phyloP scores from a whole-genome alignment of 805 yeast genomes.

The Wickerhamiella vanderwaltii region DNA sequence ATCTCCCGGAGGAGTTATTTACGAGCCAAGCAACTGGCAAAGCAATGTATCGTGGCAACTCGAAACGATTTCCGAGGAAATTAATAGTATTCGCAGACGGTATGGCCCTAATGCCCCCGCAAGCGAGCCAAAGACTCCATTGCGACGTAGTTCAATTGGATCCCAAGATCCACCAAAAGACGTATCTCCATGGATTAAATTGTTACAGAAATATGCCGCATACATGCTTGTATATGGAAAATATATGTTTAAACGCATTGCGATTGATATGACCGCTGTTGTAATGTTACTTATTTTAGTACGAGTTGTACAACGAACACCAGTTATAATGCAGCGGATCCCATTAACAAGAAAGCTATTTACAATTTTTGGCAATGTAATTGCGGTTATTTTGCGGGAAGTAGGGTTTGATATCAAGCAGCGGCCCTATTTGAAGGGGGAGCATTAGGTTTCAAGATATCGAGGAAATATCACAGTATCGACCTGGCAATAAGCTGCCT shows the following conservation, averaged over 20 bases:
- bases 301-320: conserved; percentile 16
- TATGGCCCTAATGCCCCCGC: conserved; percentile 8
- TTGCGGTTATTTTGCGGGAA: conserved; percentile 19
- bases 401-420: conserved; percentile 19
- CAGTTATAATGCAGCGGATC: conserved; percentile 13
- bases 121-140: not conserved
- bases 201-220: not conserved
- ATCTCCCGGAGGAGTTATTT: not conserved
- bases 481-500: no score
- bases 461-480: no score
- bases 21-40: conserved; percentile 16
- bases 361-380: conserved; percentile 15
- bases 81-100: conserved; percentile 17
- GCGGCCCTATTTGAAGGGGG: no score
- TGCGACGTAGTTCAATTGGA: not conserved
- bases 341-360: conserved; percentile 15
- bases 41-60: conserved; percentile 22
- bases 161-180: not conserved
- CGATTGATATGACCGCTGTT: conserved; percentile 15
- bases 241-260: conserved; percentile 12
- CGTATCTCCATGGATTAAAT: not conserved
- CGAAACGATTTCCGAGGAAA: conserved; percentile 23
- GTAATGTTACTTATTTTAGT: conserved; percentile 15
- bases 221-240: not conserved
- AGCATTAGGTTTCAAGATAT: no score